Evolutionary conservation across 257 asterid genomes (phyloP).

Genomic region (Oldenlandia corymbosa): DNA sequence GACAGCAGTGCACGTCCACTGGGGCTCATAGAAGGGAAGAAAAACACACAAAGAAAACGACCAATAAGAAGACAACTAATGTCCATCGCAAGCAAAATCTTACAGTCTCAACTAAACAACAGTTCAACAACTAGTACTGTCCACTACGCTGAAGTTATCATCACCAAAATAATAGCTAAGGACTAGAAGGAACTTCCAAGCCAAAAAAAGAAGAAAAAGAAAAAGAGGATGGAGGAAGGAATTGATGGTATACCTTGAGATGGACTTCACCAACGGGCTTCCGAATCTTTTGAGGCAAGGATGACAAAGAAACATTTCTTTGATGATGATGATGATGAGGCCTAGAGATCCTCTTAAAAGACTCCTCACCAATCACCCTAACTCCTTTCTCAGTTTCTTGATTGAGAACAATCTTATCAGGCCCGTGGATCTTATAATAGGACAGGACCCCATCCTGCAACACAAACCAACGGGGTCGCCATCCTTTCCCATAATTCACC

Average conservation of each 20-base stretch:
- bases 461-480: slow-evolving; percentile 96
- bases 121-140: neutral
- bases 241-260: slow-evolving; percentile 45
- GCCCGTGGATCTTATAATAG: slow-evolving; percentile 93
- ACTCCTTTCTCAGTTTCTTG: slow-evolving; percentile 68
- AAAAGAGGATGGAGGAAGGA: neutral
- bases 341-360: slow-evolving; percentile 46
- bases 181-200: neutral
- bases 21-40: neutral
- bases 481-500: slow-evolving; percentile 97
- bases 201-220: neutral
- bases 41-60: neutral
- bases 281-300: slow-evolving; percentile 36
- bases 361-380: slow-evolving; percentile 83
- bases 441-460: slow-evolving; percentile 93
- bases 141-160: too few species aligned
- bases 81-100: neutral
- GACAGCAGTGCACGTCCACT: too few species aligned
- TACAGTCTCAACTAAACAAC: neutral
- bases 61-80: neutral
- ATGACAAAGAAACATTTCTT: slow-evolving; percentile 23
- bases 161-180: too few species aligned
- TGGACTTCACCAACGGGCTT: slow-evolving; percentile 92
- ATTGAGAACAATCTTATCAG: slow-evolving; percentile 58
- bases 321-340: slow-evolving; percentile 22